Evolutionary conservation across 1,284 basidiomycete genomes (phyloP), one percentile per base, ranked within the genome.

Genomic region (Trametes versicolor): DNA sequence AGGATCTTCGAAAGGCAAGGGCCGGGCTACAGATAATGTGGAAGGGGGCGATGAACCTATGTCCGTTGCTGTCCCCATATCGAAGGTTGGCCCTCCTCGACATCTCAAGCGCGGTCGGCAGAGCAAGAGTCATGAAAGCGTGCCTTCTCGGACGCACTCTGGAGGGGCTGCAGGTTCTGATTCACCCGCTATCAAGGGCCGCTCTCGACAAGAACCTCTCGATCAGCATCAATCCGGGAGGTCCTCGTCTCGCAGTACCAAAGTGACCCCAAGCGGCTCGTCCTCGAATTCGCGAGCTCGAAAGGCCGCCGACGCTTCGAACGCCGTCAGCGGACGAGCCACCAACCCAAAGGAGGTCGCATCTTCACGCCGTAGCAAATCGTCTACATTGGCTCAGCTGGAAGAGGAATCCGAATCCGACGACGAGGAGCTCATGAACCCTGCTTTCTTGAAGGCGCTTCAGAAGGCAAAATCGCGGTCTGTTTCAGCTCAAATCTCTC

Each of bases 61-160:
- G 25, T 12, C 23, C 6, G 41, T 21, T 12, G 29, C 34, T 13
- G 65, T 67, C 4, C 62, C 63, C 1, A 17, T 58, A 4, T 60
- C 62, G 4, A 70, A 67, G 58, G 62, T 68, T 27, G 70, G 70
- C 7, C 69, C 72, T n/a, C 70, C 70, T 36, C 68, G 70, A 9
- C 59, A 49, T 50, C 23, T 41, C 10, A 73, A 71, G 53, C 65
- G 66, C 27, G 32, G 57, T 25, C 59, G 56, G 7, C 55, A 67
- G 45, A 43, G 47, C 21, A 56, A 59, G 29, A 48, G n/a, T 29
- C 19, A 48, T 17, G 54, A 32, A 23, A 15, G n/a, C 10, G 19
- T 9, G 12, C 13, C 49, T 5, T 50, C 49, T n/a, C 23, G 53
- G 25, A 13, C 12, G 21, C 25, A 34, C 21, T 25, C 53, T 21